These are phyloP conservation scores for Nitzschia palea DNA, from an alignment of 108 stramenopile genomes.

Conservation along the genomic window DNA sequence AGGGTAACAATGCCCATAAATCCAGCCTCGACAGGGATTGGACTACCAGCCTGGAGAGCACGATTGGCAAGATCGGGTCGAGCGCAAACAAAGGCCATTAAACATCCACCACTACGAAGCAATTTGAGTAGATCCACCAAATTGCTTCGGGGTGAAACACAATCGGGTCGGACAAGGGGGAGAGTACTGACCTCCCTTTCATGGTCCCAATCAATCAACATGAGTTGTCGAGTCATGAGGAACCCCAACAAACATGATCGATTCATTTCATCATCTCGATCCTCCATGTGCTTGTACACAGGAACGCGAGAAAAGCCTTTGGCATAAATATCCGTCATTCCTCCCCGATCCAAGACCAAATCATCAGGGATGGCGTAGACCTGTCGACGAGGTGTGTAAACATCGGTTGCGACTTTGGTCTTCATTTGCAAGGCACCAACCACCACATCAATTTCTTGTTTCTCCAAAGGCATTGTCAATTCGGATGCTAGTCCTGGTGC, in stretches of 20 bases:
- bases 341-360: conserved; percentile 45
- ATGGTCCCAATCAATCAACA: conserved; percentile 65
- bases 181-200: conserved; percentile 44
- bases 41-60: conserved; percentile 28
- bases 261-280: conserved; percentile 26
- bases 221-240: conserved; percentile 62
- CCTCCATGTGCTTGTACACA: conserved; percentile 42
- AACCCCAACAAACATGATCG: conserved; percentile 42
- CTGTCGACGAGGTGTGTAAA: conserved; percentile 50
- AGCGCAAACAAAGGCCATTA: conserved; percentile 68
- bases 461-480: conserved; percentile 34
- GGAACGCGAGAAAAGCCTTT: conserved; percentile 60
- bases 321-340: conserved; percentile 50
- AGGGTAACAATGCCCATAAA: conserved; percentile 65
- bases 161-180: conserved; percentile 45
- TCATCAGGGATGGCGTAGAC: conserved; percentile 46
- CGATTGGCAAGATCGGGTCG: conserved; percentile 56
- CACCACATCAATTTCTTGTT: conserved; percentile 50
- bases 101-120: conserved; percentile 43
- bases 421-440: conserved; percentile 71
- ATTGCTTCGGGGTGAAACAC: conserved; percentile 54
- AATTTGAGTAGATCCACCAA: conserved; percentile 51
- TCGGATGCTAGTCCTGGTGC: conserved; percentile 44
- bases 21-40: conserved; percentile 45
- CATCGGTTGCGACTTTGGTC: conserved; percentile 58